A percentile compares a stretch with the other conserved stretches of the same genome.
phyloP scores from a whole-genome alignment of 2,329 filamentous ascomycete species.

The Aulographum hederae region DNA sequence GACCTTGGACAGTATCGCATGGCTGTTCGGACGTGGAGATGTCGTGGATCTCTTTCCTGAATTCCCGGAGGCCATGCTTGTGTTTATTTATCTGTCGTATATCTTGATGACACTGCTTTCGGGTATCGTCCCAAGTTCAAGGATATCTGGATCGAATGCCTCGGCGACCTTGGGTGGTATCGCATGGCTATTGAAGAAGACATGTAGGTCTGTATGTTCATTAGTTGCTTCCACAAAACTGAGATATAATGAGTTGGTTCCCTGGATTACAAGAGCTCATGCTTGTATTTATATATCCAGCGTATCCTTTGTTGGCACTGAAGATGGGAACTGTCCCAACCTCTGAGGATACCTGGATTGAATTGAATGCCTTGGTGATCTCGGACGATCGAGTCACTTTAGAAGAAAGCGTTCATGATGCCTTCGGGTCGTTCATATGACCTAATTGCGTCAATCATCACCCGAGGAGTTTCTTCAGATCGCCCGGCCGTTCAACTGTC shows the following conservation, averaged over 20 bases:
- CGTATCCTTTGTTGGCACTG: conserved; percentile 79
- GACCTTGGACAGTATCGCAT: conserved; percentile 74
- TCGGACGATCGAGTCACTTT: conserved; percentile 81
- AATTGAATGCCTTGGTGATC: conserved; percentile 79
- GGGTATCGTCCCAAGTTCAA: conserved; percentile 70
- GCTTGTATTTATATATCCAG: conserved; percentile 74
- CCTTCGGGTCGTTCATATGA: too few species aligned
- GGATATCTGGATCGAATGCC: conserved; percentile 82
- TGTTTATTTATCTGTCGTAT: conserved; percentile 78
- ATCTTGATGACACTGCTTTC: conserved; percentile 76
- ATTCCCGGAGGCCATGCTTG: conserved; percentile 74
- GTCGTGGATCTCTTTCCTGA: conserved; percentile 53
- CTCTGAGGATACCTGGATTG: conserved; percentile 80
- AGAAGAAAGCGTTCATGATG: too few species aligned
- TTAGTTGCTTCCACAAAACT: too few species aligned
- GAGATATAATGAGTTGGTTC: too few species aligned
- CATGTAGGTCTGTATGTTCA: conserved; percentile 46
- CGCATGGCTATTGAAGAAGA: conserved; percentile 86
- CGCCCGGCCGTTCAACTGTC: too few species aligned
- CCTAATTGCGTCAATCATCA: too few species aligned
- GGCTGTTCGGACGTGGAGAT: too few species aligned
- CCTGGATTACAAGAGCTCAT: conserved; percentile 73
- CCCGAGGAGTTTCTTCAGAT: too few species aligned
- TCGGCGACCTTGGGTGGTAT: conserved; percentile 73
- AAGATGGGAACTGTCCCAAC: conserved; percentile 68